Percentiles rank a stretch among this genome's conserved stretches.
These are phyloP conservation scores for Calcarisporium arbuscula DNA, from an alignment of 2,329 filamentous ascomycete species.

Conservation along the genomic window DNA sequence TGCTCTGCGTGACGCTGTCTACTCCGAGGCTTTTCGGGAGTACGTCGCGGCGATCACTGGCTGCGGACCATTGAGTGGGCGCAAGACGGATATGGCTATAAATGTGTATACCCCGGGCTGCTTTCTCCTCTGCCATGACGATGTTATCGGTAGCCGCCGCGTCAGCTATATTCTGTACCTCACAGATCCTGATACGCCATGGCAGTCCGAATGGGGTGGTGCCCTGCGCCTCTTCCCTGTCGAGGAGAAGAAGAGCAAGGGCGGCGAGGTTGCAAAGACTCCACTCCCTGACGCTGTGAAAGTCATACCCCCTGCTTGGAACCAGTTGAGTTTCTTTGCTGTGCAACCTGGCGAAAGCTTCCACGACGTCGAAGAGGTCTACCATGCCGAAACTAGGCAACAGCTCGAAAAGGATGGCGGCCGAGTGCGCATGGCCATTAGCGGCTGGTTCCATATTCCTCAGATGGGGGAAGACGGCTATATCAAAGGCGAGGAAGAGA, in stretches of 20 bases:
- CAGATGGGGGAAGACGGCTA: conserved; percentile 91
- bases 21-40: conserved; percentile 81
- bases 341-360: conserved; percentile 98
- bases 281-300: conserved; percentile 73
- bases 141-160: conserved; percentile 93
- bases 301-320: conserved; percentile 89
- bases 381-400: conserved; percentile 56
- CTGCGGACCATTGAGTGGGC: conserved; percentile 79
- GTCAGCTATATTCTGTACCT: conserved; percentile 97
- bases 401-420: conserved; percentile 64
- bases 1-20: conserved; percentile 85
- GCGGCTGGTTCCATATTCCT: conserved; percentile 98
- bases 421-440: conserved; percentile 92
- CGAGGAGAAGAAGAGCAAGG: conserved; percentile 50
- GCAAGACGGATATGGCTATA: conserved; percentile 98
- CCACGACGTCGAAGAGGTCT: conserved; percentile 98
- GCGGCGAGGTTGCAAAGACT: conserved; percentile 70
- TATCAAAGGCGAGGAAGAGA: conserved; percentile 80
- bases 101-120: conserved; percentile 97
- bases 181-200: conserved; percentile 83
- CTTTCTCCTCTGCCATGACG: conserved; percentile 93
- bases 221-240: conserved; percentile 82
- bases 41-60: conserved; percentile 83
- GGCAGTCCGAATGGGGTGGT: conserved; percentile 89
- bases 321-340: conserved; percentile 96